Evolutionary conservation across 208 protist genomes (phyloP).

Genomic region (Trypanosoma avium): DNA sequence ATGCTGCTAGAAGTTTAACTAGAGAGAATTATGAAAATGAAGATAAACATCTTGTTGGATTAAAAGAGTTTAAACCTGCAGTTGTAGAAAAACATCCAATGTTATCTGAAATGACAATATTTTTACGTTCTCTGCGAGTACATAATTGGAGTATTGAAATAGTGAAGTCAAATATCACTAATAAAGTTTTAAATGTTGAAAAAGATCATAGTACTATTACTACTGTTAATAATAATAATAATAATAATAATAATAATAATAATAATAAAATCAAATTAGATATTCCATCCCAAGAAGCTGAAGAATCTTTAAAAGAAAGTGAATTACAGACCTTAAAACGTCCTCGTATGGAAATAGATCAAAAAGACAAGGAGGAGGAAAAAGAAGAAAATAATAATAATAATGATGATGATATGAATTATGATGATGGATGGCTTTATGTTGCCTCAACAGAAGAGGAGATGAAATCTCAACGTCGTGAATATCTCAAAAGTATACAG

Average conservation of each 20-base stretch:
- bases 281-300: too few relatives aligned
- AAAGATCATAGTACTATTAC: slow-evolving; percentile 29
- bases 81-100: slow-evolving; percentile 13
- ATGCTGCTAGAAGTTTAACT: slow-evolving; percentile 28
- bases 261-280: slow-evolving; percentile 3
- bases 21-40: slow-evolving; percentile 37
- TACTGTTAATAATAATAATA: slow-evolving; percentile 20
- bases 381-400: not conserved
- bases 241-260: slow-evolving; percentile 4
- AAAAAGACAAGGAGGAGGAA: not conserved
- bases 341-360: not conserved
- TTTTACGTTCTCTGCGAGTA: slow-evolving; percentile 72
- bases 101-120: slow-evolving; percentile 70
- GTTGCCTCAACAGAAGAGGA: slow-evolving; percentile 38
- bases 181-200: slow-evolving; percentile 28
- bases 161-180: slow-evolving; percentile 30
- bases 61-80: slow-evolving; percentile 61
- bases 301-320: not conserved
- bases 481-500: slow-evolving; percentile 37
- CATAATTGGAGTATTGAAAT: slow-evolving; percentile 75
- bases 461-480: slow-evolving; percentile 28
- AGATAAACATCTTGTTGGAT: slow-evolving; percentile 50
- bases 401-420: slow-evolving; percentile 15
- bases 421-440: slow-evolving; percentile 77
- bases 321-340: not conserved